Evolutionary conservation across 1,284 basidiomycete genomes (phyloP).

Genomic region (Caloboletus firmus): DNA sequence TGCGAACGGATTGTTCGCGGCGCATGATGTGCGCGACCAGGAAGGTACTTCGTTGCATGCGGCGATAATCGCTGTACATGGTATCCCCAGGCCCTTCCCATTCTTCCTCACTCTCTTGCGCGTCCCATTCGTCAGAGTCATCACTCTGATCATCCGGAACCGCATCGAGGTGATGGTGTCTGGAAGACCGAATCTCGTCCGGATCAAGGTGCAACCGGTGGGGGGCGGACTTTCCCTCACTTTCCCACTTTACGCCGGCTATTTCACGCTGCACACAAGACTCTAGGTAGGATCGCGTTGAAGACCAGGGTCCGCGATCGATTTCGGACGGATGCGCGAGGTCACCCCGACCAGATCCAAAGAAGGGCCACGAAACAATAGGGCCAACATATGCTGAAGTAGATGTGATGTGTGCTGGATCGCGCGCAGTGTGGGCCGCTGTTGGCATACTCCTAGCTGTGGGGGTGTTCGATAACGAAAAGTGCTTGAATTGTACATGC

Average conservation of each 20-base stretch:
- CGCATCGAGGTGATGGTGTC: slow-evolving; percentile 63
- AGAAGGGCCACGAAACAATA: slow-evolving; percentile 85
- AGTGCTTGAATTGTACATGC: slow-evolving; percentile 15
- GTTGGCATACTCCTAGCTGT: slow-evolving; percentile 6
- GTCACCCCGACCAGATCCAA: slow-evolving; percentile 75
- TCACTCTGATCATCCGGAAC: slow-evolving; percentile 69
- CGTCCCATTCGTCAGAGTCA: slow-evolving; percentile 70
- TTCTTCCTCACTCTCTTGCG: slow-evolving; percentile 74
- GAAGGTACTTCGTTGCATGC: slow-evolving; percentile 75
- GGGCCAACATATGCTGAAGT: slow-evolving; percentile 55
- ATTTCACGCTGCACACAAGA: slow-evolving; percentile 70
- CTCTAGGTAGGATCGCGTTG: slow-evolving; percentile 54
- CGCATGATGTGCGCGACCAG: slow-evolving; percentile 64
- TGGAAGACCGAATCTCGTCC: slow-evolving; percentile 64
- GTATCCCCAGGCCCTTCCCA: slow-evolving; percentile 69
- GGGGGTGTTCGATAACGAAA: slow-evolving; percentile 23
- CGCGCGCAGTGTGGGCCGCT: background rate
- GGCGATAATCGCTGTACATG: slow-evolving; percentile 77
- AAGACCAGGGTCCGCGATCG: slow-evolving; percentile 72
- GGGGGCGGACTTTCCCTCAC: slow-evolving; percentile 69
- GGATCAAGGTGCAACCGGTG: slow-evolving; percentile 77
- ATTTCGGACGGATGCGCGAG: slow-evolving; percentile 65
- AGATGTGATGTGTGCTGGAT: slow-evolving; percentile 6
- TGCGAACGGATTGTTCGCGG: slow-evolving; percentile 58
- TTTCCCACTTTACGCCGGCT: slow-evolving; percentile 64